Evolutionary conservation across 192 early-diverging fungal genomes (phyloP).

Genomic region (Coemansia sp.): DNA sequence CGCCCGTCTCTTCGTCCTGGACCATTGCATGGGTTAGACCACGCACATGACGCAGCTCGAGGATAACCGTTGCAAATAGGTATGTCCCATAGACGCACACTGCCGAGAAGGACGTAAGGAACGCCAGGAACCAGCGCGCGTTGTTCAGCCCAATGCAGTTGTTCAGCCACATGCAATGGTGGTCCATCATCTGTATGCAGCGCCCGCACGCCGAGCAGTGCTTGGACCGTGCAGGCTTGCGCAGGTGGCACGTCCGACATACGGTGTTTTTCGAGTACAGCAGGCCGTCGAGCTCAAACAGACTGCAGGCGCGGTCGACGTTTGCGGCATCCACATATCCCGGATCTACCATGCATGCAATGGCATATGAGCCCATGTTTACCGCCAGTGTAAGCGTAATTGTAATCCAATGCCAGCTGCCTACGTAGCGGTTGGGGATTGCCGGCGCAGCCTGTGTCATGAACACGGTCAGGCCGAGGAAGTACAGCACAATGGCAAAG

Average conservation of each 20-base stretch:
- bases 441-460: conserved; percentile 26
- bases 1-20: conserved; percentile 17
- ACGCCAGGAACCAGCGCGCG: conserved; percentile 44
- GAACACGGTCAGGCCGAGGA: conserved; percentile 34
- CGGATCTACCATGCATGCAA: conserved; percentile 32
- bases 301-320: conserved; percentile 20
- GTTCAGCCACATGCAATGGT: conserved; percentile 56
- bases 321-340: conserved; percentile 29
- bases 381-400: conserved; percentile 26
- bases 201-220: conserved; percentile 46
- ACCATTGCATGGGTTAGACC: conserved; percentile 23
- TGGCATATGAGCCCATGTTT: conserved; percentile 34
- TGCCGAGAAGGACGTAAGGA: conserved; percentile 31
- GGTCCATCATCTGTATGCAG: conserved; percentile 52
- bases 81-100: conserved; percentile 44
- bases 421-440: conserved; percentile 43
- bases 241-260: conserved; percentile 36
- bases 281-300: conserved; percentile 34
- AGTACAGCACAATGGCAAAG: conserved; percentile 29
- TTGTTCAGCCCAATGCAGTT: conserved; percentile 54
- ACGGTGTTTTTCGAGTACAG: conserved; percentile 21
- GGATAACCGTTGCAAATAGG: conserved; percentile 25
- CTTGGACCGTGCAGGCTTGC: conserved; percentile 53
- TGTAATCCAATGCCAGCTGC: conserved; percentile 36
- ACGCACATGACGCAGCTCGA: conserved; percentile 28